phyloP scores from a whole-genome alignment of 2,329 filamentous ascomycete genomes.

The Trichoderma sp. region DNA sequence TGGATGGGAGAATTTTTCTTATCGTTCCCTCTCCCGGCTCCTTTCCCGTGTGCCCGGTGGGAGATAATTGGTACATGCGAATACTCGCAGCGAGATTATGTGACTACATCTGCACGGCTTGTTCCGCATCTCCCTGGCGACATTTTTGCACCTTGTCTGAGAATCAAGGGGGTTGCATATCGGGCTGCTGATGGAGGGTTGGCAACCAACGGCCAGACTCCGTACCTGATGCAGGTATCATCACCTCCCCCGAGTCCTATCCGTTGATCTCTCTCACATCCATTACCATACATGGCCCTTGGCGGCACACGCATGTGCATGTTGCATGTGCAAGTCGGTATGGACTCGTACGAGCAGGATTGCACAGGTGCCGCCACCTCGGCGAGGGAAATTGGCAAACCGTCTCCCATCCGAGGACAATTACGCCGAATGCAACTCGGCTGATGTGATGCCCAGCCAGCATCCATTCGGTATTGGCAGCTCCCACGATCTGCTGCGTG shows the following conservation, averaged over 20 bases:
- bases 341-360: background rate
- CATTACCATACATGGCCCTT: background rate
- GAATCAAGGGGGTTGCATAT: conserved; percentile 1
- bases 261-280: background rate
- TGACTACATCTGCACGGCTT: background rate
- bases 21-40: background rate
- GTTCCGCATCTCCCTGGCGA: background rate
- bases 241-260: background rate
- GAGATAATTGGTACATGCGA: background rate
- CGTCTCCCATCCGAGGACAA: background rate
- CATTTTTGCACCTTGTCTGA: background rate
- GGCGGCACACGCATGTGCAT: background rate
- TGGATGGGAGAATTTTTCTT: background rate
- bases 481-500: background rate
- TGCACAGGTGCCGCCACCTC: conserved; percentile 10
- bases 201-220: background rate
- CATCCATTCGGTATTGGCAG: background rate
- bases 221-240: background rate
- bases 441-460: background rate
- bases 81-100: background rate
- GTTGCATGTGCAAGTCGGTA: background rate
- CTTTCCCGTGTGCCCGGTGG: background rate
- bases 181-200: background rate
- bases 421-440: background rate
- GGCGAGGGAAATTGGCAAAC: background rate